These are phyloP conservation scores for Diplodia sapinea DNA, from an alignment of 2,329 filamentous ascomycete genomes.

Conservation along the genomic window DNA sequence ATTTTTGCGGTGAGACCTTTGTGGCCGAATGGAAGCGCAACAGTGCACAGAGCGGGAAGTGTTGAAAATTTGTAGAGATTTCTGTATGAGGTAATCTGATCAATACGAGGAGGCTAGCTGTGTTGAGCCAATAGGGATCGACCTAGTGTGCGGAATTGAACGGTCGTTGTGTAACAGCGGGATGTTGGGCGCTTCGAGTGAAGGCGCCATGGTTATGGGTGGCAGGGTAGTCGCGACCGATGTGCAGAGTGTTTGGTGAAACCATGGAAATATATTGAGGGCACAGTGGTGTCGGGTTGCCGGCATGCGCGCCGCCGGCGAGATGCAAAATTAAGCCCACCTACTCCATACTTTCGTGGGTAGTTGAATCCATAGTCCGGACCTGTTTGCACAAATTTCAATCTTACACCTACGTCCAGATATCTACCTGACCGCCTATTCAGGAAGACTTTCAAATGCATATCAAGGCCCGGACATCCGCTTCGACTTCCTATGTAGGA, in stretches of 20 bases:
- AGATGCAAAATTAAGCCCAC: too few species aligned
- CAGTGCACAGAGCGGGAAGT: background rate
- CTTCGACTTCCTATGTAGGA: background rate
- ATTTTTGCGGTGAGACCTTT: background rate
- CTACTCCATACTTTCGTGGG: too few species aligned
- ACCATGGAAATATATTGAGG: background rate
- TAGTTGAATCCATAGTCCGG: too few species aligned
- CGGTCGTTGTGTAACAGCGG: background rate
- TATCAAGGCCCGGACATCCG: background rate
- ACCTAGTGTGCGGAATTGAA: background rate
- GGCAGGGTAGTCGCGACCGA: background rate
- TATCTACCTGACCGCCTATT: too few species aligned
- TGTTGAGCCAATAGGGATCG: background rate
- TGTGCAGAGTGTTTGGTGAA: background rate
- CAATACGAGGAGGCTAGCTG: background rate
- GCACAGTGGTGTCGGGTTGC: background rate
- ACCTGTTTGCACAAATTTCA: too few species aligned
- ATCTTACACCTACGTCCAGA: too few species aligned
- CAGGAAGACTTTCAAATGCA: background rate
- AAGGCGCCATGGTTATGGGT: background rate
- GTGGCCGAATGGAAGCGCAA: background rate
- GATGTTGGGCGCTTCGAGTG: background rate
- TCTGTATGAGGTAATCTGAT: background rate
- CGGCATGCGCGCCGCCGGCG: background rate
- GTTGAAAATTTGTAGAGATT: background rate